phyloP scores from a whole-genome alignment of 352 stramenopile genomes.

The Phytopythium oedochilum region DNA sequence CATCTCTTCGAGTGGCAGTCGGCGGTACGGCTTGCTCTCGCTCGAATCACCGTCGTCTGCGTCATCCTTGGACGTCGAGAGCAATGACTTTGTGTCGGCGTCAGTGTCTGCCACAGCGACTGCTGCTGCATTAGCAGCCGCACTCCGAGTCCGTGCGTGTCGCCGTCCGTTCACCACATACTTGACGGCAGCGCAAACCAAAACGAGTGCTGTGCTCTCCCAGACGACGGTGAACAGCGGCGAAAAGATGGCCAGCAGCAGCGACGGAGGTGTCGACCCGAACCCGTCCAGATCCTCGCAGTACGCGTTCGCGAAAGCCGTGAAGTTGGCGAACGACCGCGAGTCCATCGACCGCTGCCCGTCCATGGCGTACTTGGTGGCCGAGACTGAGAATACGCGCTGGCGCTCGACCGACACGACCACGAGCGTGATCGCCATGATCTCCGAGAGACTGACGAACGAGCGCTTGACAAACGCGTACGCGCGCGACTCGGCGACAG shows the following conservation, averaged over 20 bases:
- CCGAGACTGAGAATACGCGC: constrained; percentile 20
- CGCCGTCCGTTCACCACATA: background rate
- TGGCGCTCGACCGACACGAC: constrained; percentile 20
- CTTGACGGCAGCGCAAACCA: constrained; percentile 1
- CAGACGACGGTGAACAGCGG: constrained; percentile 26
- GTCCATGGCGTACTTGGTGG: constrained; percentile 30
- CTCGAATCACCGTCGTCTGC: background rate
- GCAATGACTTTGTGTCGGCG: background rate
- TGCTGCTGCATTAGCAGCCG: background rate
- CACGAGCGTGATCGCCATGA: constrained; percentile 23
- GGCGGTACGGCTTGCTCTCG: constrained; percentile 25
- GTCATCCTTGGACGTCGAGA: background rate
- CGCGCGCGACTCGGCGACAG: constrained; percentile 27
- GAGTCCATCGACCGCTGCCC: constrained; percentile 28
- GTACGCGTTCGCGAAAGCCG: constrained; percentile 39
- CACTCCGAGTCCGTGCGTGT: background rate
- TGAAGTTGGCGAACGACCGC: constrained; percentile 22
- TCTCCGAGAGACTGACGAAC: constrained; percentile 32
- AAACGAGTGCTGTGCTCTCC: constrained; percentile 20
- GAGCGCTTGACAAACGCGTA: constrained; percentile 34
- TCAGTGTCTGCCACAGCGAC: background rate
- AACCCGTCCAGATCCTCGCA: constrained; percentile 45
- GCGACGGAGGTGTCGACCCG: constrained; percentile 16
- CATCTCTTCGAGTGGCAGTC: constrained; percentile 48
- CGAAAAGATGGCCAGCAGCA: constrained; percentile 24